Base-by-base conservation (phyloP, 306 rosid species). In the Glycyrrhiza uralensis region DNA sequence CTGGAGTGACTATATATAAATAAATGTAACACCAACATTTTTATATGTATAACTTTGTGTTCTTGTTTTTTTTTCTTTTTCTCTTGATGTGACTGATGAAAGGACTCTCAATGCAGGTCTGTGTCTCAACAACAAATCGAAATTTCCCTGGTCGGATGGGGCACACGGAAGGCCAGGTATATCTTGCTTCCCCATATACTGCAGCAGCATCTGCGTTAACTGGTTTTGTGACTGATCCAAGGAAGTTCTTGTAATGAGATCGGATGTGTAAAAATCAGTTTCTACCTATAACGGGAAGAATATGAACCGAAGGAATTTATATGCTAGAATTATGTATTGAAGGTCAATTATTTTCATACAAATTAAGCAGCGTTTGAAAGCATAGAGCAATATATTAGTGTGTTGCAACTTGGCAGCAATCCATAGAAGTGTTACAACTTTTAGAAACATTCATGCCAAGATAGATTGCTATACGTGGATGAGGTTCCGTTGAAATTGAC, bases 121-220 rank as follows among this genome's bases (percentile, higher is more conserved):
- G 85, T 65, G 85, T 81, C 19, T 80, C 81, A 70, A 76, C 84
- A 63, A 76, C 97, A 59, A 92, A 92, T 82, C 79, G 93, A 65
- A 92, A 92, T 85, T 89, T 92, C 72, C 97, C 92, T 1, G 96
- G 98, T 10, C 66, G 98, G 57, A 92, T 92, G 98, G 98, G 98
- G 30, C 96, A 89, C 85, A 86, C 61, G 47, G 96, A 92, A 65
- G 98, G 98, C 19, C 87, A 88, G 73, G 79, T 92, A 56, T 92
- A 89, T 76, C 98, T 92, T 49, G 92, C 96, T 71, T 89, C 98
- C 36, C 96, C 98, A 1, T 88, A 82, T 65, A 92, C 98, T 7
- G 96, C 96, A 3, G 96, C 98, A 20, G 98, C 96, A 54, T 92
- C 98, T 14, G 98, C 98, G 33, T 81, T 92, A 84, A 88, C 98